A percentile compares a stretch with the other conserved stretches of the same genome.
Conservation (phyloP, 164 flowering plant genomes). For the Berberis vulgaris region DNA sequence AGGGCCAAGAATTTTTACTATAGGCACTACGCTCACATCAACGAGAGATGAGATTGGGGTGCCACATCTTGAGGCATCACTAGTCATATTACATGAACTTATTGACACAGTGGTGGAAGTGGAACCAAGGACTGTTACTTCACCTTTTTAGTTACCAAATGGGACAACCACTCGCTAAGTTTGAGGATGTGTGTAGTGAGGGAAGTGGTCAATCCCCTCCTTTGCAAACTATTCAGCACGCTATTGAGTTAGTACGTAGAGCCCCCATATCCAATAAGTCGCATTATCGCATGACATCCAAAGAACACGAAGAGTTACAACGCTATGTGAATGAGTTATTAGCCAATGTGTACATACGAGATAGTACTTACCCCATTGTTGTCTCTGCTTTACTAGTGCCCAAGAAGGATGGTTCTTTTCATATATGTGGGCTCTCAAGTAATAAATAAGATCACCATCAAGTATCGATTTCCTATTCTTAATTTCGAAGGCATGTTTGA, state of each 20-base stretch:
- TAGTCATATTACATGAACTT: no score
- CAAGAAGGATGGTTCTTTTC: not conserved
- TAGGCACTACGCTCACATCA: no score
- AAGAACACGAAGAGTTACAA: slow-evolving; percentile 1
- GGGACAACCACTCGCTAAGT: not conserved
- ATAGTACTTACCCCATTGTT: slow-evolving; percentile 1
- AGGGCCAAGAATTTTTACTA: no score
- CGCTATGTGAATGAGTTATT: slow-evolving; percentile 6
- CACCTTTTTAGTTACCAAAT: no score
- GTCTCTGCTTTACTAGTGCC: not conserved
- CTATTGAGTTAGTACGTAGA: not conserved
- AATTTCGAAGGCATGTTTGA: not conserved
- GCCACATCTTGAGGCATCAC: no score
- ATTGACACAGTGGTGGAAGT: no score
- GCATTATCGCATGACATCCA: slow-evolving; percentile 7
- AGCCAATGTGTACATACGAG: not conserved
- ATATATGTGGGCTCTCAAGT: not conserved
- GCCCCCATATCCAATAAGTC: not conserved
- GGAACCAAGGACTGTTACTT: no score
- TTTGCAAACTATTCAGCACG: slow-evolving; percentile 1
- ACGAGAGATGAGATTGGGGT: no score
- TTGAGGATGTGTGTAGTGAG: not conserved
- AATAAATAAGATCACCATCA: not conserved
- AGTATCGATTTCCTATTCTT: not conserved
- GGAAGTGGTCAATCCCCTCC: slow-evolving; percentile 5